Conservation (phyloP, 768 basidiomycete genomes). For the Leccinum truebloodii region DNA sequence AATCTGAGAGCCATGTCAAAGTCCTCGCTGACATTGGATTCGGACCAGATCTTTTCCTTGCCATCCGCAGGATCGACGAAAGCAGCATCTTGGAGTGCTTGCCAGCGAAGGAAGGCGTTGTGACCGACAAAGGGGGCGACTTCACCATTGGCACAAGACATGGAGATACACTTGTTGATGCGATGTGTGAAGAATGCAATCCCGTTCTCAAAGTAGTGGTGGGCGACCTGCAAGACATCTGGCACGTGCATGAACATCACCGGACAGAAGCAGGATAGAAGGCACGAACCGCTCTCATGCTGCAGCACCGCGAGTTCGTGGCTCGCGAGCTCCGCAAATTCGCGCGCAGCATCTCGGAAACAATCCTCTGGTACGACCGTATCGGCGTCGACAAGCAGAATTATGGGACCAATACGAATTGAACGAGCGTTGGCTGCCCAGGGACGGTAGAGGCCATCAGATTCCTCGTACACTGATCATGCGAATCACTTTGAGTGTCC, state of each 20-base stretch:
- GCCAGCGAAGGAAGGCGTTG: conserved; percentile 89
- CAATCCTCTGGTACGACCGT: conserved; percentile 91
- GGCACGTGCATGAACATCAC: conserved; percentile 8
- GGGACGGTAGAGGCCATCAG: conserved; percentile 58
- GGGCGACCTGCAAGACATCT: conserved; percentile 90
- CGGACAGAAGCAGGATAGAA: conserved; percentile 13
- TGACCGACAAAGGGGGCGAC: conserved; percentile 81
- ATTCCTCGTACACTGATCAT: conserved; percentile 50
- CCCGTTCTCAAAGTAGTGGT: conserved; percentile 90
- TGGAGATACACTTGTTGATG: conserved; percentile 81
- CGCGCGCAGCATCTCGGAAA: conserved; percentile 86
- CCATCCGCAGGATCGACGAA: conserved; percentile 53
- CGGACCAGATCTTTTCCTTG: conserved; percentile 76
- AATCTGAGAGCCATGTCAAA: conserved; percentile 64
- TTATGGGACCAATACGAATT: conserved; percentile 72
- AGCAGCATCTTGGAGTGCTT: conserved; percentile 83
- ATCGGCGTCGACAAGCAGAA: conserved; percentile 86
- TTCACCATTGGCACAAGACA: conserved; percentile 80
- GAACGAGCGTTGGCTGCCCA: conserved; percentile 78
- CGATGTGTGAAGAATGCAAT: conserved; percentile 86
- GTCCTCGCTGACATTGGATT: conserved; percentile 68
- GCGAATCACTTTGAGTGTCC: conserved; percentile 41
- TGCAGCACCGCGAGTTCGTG: conserved; percentile 78
- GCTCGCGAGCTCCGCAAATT: conserved; percentile 72
- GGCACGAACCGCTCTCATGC: conserved; percentile 77